Base-by-base conservation (phyloP, 106 monocot species). In the Dactylorhiza incarnata region DNA sequence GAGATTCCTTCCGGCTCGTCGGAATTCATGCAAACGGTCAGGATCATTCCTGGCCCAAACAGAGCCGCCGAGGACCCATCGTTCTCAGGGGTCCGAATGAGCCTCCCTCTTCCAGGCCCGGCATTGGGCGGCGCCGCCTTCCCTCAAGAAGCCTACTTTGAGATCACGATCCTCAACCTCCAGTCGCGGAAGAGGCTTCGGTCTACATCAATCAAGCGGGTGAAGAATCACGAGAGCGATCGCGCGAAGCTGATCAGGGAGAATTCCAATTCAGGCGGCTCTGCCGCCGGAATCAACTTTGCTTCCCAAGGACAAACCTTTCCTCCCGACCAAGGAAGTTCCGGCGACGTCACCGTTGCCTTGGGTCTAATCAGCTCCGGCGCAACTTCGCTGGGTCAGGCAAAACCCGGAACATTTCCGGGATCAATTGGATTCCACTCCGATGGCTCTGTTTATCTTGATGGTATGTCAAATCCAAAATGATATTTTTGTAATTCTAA, bases 71-170 rank as follows among this genome's bases (percentile, higher is more conserved):
- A 69, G 9, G 16, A n/a, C 15, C 23, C 16, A 48, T 5, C 25
- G 4, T 66, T 29, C 17, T 62, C 78, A 8, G 48, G 51, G n/a
- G 71, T 79, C 16, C 80, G 75, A 83, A 88, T 90, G 80, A 72
- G 75, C 52, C 74, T 95, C 48, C 92, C 95, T 2, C 46, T 95
- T 20, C 95, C 95, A 0, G 95, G 95, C 3, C 95, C 95, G 16
- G 50, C 68, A 0, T 68, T 85, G n/a, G 65, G 50, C 43, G 71
- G 76, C 7, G n/a, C 78, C 17, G 81, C 86, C 5, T 95, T 95
- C 71, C 95, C 95, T 6, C 86, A 88, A 66, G 92, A 95, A 29
- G 90, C 90, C 20, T 95, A 95, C 71, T 92, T 92, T 37, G 95
- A 95, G 77, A 85, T 95, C 75, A 86, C 86, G 23, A 73, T 92